phyloP scores from a whole-genome alignment of 148 eudicot genomes.

The Rhododendron henanense region DNA sequence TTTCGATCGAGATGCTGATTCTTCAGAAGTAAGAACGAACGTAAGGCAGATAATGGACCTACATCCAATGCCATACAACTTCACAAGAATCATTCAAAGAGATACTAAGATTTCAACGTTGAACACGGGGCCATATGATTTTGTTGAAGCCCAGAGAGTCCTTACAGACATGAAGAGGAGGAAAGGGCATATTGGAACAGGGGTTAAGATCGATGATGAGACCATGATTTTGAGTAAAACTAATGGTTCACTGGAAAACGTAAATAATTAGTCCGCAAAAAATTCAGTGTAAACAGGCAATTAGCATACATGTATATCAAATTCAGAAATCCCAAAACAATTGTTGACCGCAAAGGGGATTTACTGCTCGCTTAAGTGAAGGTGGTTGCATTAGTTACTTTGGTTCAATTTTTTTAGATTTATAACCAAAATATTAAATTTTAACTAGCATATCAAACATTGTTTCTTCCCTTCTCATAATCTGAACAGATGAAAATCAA shows the following conservation, averaged over 20 bases:
- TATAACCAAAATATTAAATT: neutral
- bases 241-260: neutral
- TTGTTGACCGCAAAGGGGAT: neutral
- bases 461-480: neutral
- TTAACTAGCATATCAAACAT: neutral
- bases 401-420: neutral
- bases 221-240: neutral
- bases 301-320: neutral
- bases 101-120: neutral
- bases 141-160: neutral
- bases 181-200: neutral
- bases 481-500: neutral
- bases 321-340: neutral
- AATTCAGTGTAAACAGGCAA: neutral
- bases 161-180: neutral
- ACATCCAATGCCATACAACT: neutral
- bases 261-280: neutral
- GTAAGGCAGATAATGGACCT: neutral
- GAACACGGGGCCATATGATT: neutral
- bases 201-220: neutral
- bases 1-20: neutral
- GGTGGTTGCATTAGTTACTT: neutral
- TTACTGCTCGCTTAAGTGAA: neutral
- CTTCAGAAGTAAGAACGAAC: neutral
- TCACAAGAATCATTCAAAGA: neutral